Evolutionary conservation across 176 grass and related monocot species (phyloP).

Genomic region (Aegilops longissima): DNA sequence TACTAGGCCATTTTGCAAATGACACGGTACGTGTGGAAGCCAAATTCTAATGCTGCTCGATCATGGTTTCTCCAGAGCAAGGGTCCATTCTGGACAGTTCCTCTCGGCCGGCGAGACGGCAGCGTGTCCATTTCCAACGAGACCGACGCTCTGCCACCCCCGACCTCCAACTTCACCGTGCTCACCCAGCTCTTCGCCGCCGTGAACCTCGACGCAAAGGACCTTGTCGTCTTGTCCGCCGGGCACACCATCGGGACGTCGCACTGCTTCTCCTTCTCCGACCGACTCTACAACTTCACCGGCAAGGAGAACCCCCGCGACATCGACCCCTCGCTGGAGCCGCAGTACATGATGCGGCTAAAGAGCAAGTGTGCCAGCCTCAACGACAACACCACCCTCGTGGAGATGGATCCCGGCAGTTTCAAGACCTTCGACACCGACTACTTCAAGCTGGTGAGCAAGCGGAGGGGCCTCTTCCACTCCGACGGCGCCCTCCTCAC

Average conservation of each 20-base stretch:
- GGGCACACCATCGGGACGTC: conserved; percentile 88
- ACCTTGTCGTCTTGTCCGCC: conserved; percentile 75
- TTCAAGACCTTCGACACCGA: conserved; percentile 72
- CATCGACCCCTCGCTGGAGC: conserved; percentile 56
- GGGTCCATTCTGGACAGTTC: conserved; percentile 71
- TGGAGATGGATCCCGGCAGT: conserved; percentile 94
- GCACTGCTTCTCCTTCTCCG: conserved; percentile 57
- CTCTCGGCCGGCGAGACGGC: conserved; percentile 68
- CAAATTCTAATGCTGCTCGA: no score
- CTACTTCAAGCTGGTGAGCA: conserved; percentile 59
- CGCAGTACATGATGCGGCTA: conserved; percentile 45
- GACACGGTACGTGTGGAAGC: no score
- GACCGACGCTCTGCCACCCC: conserved; percentile 58
- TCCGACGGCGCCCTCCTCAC: conserved; percentile 74
- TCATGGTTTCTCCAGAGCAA: conserved; percentile 48
- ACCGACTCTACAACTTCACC: conserved; percentile 89
- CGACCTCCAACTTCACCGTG: conserved; percentile 50
- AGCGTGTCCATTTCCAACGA: conserved; percentile 53
- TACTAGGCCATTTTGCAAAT: no score
- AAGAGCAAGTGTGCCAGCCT: conserved; percentile 51
- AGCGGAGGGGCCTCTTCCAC: conserved; percentile 73
- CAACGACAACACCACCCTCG: conserved; percentile 57
- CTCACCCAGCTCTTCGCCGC: conserved; percentile 53
- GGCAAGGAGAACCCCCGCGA: conserved; percentile 53
- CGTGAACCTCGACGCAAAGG: conserved; percentile 67